phyloP scores from a whole-genome alignment of 805 yeast genomes.

The Cyberlindnera americana region DNA sequence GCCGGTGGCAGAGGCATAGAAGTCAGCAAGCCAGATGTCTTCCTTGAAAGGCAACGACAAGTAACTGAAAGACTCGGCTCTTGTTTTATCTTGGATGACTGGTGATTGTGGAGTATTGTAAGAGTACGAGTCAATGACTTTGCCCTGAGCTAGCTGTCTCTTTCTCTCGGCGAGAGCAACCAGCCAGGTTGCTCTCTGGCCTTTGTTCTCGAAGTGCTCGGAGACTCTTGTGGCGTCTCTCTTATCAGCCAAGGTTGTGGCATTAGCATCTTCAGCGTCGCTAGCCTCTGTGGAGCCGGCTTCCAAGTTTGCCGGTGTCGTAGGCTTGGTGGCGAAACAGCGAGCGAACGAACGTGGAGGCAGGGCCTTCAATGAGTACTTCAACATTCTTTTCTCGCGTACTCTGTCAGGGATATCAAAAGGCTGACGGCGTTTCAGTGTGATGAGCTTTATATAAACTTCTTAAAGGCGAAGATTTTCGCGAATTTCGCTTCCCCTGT shows the following conservation, averaged over 20 bases:
- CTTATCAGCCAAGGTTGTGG: conserved; percentile 63
- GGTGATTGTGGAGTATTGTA: conserved; percentile 72
- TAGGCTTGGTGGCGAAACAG: conserved; percentile 25
- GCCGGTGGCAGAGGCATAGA: conserved; percentile 89
- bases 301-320: conserved; percentile 16
- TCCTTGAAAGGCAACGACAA: conserved; percentile 77
- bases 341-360: neutral
- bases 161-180: conserved; percentile 76
- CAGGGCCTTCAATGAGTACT: too few species aligned
- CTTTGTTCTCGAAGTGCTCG: conserved; percentile 27
- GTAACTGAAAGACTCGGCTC: conserved; percentile 72
- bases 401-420: neutral
- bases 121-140: conserved; percentile 63
- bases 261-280: conserved; percentile 69
- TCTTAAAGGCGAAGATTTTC: too few species aligned
- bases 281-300: conserved; percentile 48
- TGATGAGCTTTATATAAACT: too few species aligned
- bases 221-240: conserved; percentile 46
- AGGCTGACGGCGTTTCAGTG: too few species aligned
- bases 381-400: too few species aligned
- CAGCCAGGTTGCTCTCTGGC: conserved; percentile 70
- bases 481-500: neutral
- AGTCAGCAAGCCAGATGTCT: conserved; percentile 77
- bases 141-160: conserved; percentile 69
- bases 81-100: conserved; percentile 65